These are phyloP conservation scores for Rhizopogon salebrosus DNA, from an alignment of 768 basidiomycete species.

Conservation along the genomic window DNA sequence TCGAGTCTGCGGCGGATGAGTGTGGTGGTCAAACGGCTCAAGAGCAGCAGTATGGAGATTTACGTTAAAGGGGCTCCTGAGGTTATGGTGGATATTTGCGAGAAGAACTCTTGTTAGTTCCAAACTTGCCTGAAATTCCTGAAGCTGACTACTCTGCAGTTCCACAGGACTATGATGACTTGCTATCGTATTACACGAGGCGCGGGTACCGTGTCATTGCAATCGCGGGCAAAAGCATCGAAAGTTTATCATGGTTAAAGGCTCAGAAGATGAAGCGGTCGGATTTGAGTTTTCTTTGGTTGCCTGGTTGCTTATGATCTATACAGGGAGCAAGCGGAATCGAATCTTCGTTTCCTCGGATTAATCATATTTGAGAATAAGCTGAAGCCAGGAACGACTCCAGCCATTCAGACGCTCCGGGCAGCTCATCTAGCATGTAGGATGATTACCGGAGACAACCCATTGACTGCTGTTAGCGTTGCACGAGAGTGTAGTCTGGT, in stretches of 20 bases:
- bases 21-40: slow-evolving; percentile 93
- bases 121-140: slow-evolving; percentile 1
- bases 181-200: slow-evolving; percentile 94
- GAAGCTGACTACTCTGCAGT: slow-evolving; percentile 43
- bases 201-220: slow-evolving; percentile 98
- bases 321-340: slow-evolving; percentile 88
- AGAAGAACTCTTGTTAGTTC: slow-evolving; percentile 77
- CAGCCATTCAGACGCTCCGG: slow-evolving; percentile 85
- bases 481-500: slow-evolving; percentile 91
- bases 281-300: slow-evolving; percentile 10
- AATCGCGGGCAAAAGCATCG: slow-evolving; percentile 93
- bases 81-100: slow-evolving; percentile 94
- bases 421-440: slow-evolving; percentile 88
- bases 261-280: slow-evolving; percentile 95
- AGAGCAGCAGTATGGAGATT: slow-evolving; percentile 92
- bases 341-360: slow-evolving; percentile 84
- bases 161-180: slow-evolving; percentile 92
- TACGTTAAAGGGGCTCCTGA: slow-evolving; percentile 99
- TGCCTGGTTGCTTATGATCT: slow-evolving; percentile 1
- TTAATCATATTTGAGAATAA: slow-evolving; percentile 98
- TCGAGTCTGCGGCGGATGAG: slow-evolving; percentile 94
- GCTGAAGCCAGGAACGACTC: slow-evolving; percentile 86
- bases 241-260: slow-evolving; percentile 92
- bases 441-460: slow-evolving; percentile 99
- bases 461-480: slow-evolving; percentile 93